Evolutionary conservation across 129 eudicot genomes (phyloP).

Genomic region (Scalesia atractyloides): DNA sequence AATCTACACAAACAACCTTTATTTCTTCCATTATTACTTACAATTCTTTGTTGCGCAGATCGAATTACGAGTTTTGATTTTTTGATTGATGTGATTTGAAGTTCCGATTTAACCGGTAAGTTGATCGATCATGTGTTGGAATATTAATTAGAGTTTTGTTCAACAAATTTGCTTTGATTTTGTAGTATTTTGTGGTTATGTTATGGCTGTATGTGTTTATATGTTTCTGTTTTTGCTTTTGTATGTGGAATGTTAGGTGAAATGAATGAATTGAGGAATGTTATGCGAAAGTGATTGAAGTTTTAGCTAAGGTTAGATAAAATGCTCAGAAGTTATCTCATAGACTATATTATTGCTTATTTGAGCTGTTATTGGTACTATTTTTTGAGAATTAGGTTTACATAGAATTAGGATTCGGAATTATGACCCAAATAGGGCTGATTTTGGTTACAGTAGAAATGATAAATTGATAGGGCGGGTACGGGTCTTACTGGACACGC

Average conservation of each 20-base stretch:
- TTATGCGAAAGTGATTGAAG: neutral
- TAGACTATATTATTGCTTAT: neutral
- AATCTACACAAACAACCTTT: slow-evolving; percentile 17
- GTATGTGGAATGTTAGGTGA: too few species aligned
- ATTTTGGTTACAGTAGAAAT: neutral
- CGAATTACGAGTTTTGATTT: neutral
- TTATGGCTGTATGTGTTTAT: slow-evolving; percentile 6
- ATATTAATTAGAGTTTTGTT: neutral
- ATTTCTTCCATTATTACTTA: neutral
- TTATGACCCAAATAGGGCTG: neutral
- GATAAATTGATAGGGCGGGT: neutral
- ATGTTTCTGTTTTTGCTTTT: neutral
- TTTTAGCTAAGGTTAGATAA: neutral
- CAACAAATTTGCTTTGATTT: neutral
- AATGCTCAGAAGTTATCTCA: slow-evolving; percentile 6
- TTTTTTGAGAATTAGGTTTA: slow-evolving; percentile 14
- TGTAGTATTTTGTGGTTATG: neutral
- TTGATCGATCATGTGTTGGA: neutral
- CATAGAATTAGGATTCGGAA: neutral
- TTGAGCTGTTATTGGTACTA: slow-evolving; percentile 19
- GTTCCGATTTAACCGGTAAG: slow-evolving; percentile 26
- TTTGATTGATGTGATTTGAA: slow-evolving; percentile 30
- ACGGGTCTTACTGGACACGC: neutral
- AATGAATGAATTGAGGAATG: neutral
- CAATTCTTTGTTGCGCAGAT: slow-evolving; percentile 2